phyloP scores from a whole-genome alignment of 352 stramenopile genomes.

The Phytopythium chamaehyphon region DNA sequence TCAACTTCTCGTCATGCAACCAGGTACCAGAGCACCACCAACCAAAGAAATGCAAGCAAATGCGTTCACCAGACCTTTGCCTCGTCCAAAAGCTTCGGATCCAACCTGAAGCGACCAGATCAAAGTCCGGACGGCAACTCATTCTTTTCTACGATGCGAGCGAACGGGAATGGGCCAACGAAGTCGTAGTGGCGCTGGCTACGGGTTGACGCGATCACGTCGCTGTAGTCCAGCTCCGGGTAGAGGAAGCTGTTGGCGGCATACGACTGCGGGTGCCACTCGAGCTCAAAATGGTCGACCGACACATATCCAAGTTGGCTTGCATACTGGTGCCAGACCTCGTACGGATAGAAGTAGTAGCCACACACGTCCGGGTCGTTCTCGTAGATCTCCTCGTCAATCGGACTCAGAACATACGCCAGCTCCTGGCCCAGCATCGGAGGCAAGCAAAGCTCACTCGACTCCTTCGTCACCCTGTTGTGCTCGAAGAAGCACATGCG shows the following conservation, averaged over 20 bases:
- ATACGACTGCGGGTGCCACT: slow-evolving; percentile 68
- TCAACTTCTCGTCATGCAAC: too few relatives aligned
- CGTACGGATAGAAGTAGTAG: slow-evolving; percentile 77
- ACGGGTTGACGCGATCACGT: slow-evolving; percentile 52
- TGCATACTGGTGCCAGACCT: slow-evolving; percentile 53
- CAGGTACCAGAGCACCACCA: too few relatives aligned
- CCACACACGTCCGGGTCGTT: slow-evolving; percentile 69
- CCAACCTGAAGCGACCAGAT: background rate
- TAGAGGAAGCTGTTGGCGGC: slow-evolving; percentile 44
- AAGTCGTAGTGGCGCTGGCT: slow-evolving; percentile 68
- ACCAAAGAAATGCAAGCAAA: too few relatives aligned
- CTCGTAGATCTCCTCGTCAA: slow-evolving; percentile 40
- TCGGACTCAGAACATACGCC: slow-evolving; percentile 48
- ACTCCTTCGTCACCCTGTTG: slow-evolving; percentile 31
- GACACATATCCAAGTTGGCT: slow-evolving; percentile 60
- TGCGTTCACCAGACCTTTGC: too few relatives aligned
- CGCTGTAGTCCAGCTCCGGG: slow-evolving; percentile 52
- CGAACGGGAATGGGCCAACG: slow-evolving; percentile 64
- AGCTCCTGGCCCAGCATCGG: slow-evolving; percentile 57
- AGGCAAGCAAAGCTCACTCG: slow-evolving; percentile 55
- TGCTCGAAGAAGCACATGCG: slow-evolving; percentile 74
- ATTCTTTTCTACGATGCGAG: slow-evolving; percentile 43
- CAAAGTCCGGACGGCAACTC: slow-evolving; percentile 15
- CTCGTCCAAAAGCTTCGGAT: too few relatives aligned
- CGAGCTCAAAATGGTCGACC: slow-evolving; percentile 66